Evolutionary conservation across 192 early-diverging fungal genomes (phyloP).

Genomic region (Backusella psychrophila): DNA sequence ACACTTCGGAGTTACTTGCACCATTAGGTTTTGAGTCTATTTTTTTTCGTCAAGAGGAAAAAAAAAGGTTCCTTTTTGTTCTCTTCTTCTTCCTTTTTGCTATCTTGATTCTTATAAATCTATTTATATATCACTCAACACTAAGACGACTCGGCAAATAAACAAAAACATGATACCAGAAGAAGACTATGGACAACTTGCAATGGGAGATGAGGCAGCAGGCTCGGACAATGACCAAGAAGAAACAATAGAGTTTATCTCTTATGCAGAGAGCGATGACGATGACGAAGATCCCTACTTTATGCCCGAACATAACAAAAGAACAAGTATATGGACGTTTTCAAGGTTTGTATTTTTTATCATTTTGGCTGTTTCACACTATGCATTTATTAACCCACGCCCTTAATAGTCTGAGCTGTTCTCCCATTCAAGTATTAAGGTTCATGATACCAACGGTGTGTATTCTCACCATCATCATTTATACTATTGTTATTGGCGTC

Average conservation of each 20-base stretch:
- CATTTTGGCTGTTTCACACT: too few relatives aligned
- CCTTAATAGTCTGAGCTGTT: constrained; percentile 27
- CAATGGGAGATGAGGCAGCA: neutral
- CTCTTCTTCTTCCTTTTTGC: neutral
- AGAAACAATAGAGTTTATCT: constrained; percentile 39
- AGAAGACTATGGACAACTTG: constrained; percentile 11
- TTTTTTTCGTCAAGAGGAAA: neutral
- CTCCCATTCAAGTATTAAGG: constrained; percentile 33
- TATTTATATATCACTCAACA: neutral
- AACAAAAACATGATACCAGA: constrained; percentile 10
- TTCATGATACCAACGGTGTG: constrained; percentile 34
- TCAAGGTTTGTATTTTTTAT: constrained; percentile 8
- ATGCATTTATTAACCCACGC: too few relatives aligned
- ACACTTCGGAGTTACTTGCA: neutral
- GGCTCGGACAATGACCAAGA: constrained; percentile 25
- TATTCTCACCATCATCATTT: constrained; percentile 30
- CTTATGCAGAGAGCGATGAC: constrained; percentile 42
- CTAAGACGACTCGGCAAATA: neutral
- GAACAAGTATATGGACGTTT: constrained; percentile 34
- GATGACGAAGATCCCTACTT: constrained; percentile 43
- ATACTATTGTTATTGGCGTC: constrained; percentile 33
- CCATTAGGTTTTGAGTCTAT: neutral
- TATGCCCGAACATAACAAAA: constrained; percentile 38
- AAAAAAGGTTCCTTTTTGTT: neutral
- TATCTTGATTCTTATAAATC: neutral